Conservation (phyloP, 2,329 filamentous ascomycete genomes). For the Apiospora arundinis region DNA sequence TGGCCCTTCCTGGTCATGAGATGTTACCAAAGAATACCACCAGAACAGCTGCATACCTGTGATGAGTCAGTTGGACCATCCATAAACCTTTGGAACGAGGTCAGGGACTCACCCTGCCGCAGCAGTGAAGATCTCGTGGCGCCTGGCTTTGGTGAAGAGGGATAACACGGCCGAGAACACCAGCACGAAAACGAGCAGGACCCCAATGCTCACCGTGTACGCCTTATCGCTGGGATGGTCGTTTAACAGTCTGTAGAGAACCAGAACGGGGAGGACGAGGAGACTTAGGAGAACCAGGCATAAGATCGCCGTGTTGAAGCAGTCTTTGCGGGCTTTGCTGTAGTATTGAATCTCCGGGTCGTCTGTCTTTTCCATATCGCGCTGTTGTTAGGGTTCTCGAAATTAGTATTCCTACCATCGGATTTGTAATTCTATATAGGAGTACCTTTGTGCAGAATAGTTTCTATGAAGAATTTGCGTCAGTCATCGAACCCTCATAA, state of each 20-base stretch:
- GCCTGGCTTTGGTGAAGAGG: slow-evolving; percentile 19
- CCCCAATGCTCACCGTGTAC: slow-evolving; percentile 18
- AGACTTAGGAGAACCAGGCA: not conserved
- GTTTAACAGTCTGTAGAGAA: not conserved
- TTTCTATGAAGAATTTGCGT: too few relatives aligned
- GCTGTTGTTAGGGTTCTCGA: not conserved
- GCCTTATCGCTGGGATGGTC: not conserved
- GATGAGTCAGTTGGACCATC: not conserved
- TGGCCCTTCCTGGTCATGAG: too few relatives aligned
- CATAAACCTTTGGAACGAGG: too few relatives aligned
- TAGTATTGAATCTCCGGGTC: slow-evolving; percentile 6
- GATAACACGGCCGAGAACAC: slow-evolving; percentile 18
- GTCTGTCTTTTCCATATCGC: slow-evolving; percentile 19
- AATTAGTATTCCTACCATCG: not conserved
- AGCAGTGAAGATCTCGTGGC: slow-evolving; percentile 18
- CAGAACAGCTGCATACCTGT: slow-evolving; percentile 17
- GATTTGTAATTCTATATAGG: too few relatives aligned
- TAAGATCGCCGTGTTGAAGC: slow-evolving; percentile 8
- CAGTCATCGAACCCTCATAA: too few relatives aligned
- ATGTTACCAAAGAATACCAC: slow-evolving; percentile 22
- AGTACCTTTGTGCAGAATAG: slow-evolving; percentile 12
- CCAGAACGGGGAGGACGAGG: not conserved
- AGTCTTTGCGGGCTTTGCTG: slow-evolving; percentile 19
- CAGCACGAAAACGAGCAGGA: not conserved
- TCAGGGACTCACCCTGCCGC: slow-evolving; percentile 15